Base-by-base conservation (phyloP, 2,329 filamentous ascomycete genomes). In the Penicillium vulpinum region DNA sequence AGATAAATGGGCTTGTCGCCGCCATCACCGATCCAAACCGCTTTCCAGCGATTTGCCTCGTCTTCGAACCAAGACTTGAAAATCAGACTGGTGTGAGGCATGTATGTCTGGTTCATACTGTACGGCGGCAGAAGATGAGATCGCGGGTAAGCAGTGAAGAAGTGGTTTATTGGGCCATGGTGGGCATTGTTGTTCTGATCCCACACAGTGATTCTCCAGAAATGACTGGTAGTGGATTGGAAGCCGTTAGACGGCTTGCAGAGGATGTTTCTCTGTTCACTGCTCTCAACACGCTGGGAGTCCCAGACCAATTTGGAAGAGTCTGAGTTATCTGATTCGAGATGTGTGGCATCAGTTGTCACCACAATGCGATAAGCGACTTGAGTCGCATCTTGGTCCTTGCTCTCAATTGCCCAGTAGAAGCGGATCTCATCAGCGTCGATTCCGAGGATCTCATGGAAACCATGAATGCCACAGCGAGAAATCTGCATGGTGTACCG, bases 101-200 rank as follows among this genome's bases (percentile, higher is more conserved):
- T 67, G 43, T 66, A 67, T n/a, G 62, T 66, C 29, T 67, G 65
- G 35, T 67, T 67, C 65, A 67, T 67, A 48, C 63, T 66, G 29
- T 66, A 67, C 0, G 65, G 65, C 9, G 65, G 63, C 9, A 67
- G 43, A 10, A 65, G 63, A 13, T 59, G 56, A 4, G 64, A 63
- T 8, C 62, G 58, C 2, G 65, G 59, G 26, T 66, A 66, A 2
- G 55, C 60, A 0, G 63, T 67, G 49, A 64, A 67, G 44, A 67
- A 67, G 41, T 67, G 54, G n/a, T 64, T 66, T 18, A 59, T 29
- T 0, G 57, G 35, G 22, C 64, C 61, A 10, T 59, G 59, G 22
- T 58, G 50, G 8, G 41, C 11, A 18, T 51, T 24, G 6, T 45
- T 50, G 18, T 5, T n/a, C 45, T 61, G 50, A n/a, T 64, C 61